These are phyloP conservation scores for Thalassiosira hispida DNA, from an alignment of 352 stramenopile species.

Conservation along the genomic window DNA sequence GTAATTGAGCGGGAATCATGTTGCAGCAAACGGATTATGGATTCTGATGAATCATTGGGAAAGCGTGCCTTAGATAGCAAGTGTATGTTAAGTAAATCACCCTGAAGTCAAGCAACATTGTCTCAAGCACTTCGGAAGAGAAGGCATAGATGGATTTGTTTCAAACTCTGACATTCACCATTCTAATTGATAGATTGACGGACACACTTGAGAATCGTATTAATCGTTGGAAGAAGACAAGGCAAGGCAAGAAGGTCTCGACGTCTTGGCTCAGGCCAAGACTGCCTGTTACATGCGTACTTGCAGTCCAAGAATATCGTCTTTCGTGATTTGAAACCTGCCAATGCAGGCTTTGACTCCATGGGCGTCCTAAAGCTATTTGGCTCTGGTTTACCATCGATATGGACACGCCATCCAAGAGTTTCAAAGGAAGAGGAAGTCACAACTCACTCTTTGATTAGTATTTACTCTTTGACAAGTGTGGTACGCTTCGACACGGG, in stretches of 20 bases:
- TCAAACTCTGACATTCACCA: too few species aligned
- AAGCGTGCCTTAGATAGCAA: too few species aligned
- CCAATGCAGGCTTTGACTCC: conserved; percentile 92
- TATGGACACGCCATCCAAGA: background rate
- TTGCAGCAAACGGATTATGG: too few species aligned
- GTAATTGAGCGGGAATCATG: too few species aligned
- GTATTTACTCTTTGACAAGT: conserved; percentile 29
- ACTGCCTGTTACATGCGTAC: conserved; percentile 70
- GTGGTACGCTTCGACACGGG: conserved; percentile 47
- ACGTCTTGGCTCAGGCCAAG: background rate
- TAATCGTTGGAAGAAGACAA: conserved; percentile 20
- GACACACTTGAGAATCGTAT: conserved; percentile 40
- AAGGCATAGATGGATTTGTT: too few species aligned
- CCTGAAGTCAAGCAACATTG: too few species aligned
- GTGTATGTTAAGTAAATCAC: too few species aligned
- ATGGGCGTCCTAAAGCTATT: conserved; percentile 92
- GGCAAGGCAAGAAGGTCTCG: background rate
- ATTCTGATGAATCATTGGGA: too few species aligned
- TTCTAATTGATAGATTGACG: conserved; percentile 39
- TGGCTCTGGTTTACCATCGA: conserved; percentile 88
- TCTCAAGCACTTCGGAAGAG: too few species aligned
- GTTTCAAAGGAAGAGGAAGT: background rate
- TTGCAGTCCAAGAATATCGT: conserved; percentile 89
- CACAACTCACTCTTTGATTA: too few species aligned
- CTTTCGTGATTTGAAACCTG: conserved; percentile 88